Conservation (phyloP, 23 red algal genomes). For the Pyropia yezoensis region DNA sequence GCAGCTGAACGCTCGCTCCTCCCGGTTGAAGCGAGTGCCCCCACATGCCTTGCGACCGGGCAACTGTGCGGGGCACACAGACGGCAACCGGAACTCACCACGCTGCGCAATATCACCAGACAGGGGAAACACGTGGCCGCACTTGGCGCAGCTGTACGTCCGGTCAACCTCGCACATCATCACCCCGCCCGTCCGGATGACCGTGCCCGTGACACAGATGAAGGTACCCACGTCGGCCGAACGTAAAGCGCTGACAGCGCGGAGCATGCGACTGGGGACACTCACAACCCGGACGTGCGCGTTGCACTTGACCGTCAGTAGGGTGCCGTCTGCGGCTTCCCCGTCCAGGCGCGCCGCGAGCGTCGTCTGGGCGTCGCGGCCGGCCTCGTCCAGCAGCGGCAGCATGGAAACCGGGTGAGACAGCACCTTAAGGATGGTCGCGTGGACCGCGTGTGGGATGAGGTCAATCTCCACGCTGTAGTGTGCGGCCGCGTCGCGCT, state of each 20-base stretch:
- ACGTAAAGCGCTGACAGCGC: constrained; percentile 51
- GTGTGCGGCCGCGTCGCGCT: constrained; percentile 24
- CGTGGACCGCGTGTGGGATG: constrained; percentile 17
- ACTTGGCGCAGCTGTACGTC: constrained; percentile 61
- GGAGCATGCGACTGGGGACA: constrained; percentile 50
- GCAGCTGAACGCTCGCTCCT: constrained; percentile 23
- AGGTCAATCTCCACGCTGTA: constrained; percentile 55
- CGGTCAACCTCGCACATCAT: constrained; percentile 69
- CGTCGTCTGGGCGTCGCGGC: constrained; percentile 9
- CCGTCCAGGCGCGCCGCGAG: constrained; percentile 1
- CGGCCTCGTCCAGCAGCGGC: constrained; percentile 45
- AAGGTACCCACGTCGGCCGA: constrained; percentile 60
- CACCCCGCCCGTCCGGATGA: constrained; percentile 69
- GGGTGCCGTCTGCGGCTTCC: constrained; percentile 5
- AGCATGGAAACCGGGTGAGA: constrained; percentile 23
- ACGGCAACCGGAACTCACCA: constrained; percentile 58
- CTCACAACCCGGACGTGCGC: constrained; percentile 60
- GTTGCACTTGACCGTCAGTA: constrained; percentile 36
- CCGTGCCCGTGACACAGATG: constrained; percentile 66
- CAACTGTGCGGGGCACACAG: constrained; percentile 34
- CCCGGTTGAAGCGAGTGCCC: constrained; percentile 22
- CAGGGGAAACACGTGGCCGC: constrained; percentile 57
- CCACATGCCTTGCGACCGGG: constrained; percentile 33
- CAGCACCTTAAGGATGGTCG: constrained; percentile 16
- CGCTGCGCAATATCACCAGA: constrained; percentile 42